Evolutionary conservation across 2,329 filamentous ascomycete species (phyloP).

Genomic region (Colletotrichum spinosum): DNA sequence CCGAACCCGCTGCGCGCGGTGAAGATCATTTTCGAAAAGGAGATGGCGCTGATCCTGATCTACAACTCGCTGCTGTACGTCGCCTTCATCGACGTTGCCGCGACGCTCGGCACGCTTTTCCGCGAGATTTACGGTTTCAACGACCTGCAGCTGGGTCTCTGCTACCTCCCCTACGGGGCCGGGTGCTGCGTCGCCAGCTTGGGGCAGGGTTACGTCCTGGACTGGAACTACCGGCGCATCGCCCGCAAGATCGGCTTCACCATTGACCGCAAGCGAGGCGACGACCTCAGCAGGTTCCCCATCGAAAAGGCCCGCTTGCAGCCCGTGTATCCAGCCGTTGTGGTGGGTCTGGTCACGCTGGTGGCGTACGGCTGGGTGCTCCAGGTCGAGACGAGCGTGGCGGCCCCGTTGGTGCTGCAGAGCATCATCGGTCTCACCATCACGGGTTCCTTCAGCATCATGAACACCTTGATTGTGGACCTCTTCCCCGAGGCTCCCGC

Average conservation of each 20-base stretch:
- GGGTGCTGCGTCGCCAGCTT: constrained; percentile 62
- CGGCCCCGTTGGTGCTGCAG: constrained; percentile 65
- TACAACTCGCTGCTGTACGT: constrained; percentile 67
- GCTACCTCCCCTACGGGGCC: constrained; percentile 65
- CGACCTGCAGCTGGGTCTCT: constrained; percentile 64
- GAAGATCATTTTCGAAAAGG: constrained; percentile 66
- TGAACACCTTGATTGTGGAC: constrained; percentile 74
- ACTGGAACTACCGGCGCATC: constrained; percentile 78
- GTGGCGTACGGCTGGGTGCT: constrained; percentile 70
- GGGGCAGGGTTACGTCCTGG: constrained; percentile 67
- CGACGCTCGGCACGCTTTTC: constrained; percentile 65
- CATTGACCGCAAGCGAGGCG: constrained; percentile 69
- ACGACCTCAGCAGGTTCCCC: constrained; percentile 63
- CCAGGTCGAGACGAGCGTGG: constrained; percentile 61
- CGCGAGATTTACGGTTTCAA: constrained; percentile 62
- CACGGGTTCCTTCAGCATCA: constrained; percentile 71
- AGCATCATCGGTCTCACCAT: constrained; percentile 69
- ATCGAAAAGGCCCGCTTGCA: constrained; percentile 67
- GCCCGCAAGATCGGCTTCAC: constrained; percentile 71
- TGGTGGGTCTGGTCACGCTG: constrained; percentile 63
- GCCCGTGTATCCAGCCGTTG: constrained; percentile 65
- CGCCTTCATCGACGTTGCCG: constrained; percentile 65
- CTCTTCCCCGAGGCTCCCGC: constrained; percentile 70
- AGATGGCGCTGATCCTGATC: constrained; percentile 64
- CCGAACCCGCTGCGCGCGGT: constrained; percentile 70